Evolutionary conservation across 345 rosid genomes (phyloP).

Genomic region (Atalantia buxifolia): DNA sequence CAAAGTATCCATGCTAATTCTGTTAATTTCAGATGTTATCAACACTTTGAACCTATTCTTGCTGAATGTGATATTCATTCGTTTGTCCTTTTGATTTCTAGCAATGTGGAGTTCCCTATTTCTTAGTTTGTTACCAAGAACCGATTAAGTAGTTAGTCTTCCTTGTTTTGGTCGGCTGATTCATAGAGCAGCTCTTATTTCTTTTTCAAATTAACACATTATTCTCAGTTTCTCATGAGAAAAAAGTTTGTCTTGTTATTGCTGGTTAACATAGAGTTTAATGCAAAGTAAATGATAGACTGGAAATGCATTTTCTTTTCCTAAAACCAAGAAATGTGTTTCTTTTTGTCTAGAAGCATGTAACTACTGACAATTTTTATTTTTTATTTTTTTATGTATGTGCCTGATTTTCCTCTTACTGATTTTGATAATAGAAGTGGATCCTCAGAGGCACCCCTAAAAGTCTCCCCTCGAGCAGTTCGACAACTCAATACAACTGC

Average conservation of each 20-base stretch:
- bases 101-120: background rate
- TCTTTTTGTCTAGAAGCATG: background rate
- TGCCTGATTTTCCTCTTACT: constrained; percentile 1
- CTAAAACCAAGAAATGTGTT: background rate
- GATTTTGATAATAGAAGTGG: constrained; percentile 41
- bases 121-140: background rate
- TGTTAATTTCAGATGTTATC: background rate
- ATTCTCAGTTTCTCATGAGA: background rate
- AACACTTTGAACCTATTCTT: background rate
- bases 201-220: background rate
- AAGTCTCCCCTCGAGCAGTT: constrained; percentile 71
- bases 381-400: background rate
- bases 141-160: background rate
- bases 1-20: background rate
- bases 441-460: constrained; percentile 66
- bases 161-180: background rate
- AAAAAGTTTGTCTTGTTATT: background rate
- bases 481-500: constrained; percentile 62
- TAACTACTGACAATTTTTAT: background rate
- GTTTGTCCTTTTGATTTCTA: background rate
- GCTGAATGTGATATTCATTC: background rate
- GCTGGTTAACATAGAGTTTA: background rate
- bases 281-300: background rate
- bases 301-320: background rate
- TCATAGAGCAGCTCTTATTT: background rate